A percentile compares a stretch with the other conserved stretches of the same genome.
Evolutionary conservation across 345 rosid genomes (phyloP).

Genomic region (Carallia pectinifolia): DNA sequence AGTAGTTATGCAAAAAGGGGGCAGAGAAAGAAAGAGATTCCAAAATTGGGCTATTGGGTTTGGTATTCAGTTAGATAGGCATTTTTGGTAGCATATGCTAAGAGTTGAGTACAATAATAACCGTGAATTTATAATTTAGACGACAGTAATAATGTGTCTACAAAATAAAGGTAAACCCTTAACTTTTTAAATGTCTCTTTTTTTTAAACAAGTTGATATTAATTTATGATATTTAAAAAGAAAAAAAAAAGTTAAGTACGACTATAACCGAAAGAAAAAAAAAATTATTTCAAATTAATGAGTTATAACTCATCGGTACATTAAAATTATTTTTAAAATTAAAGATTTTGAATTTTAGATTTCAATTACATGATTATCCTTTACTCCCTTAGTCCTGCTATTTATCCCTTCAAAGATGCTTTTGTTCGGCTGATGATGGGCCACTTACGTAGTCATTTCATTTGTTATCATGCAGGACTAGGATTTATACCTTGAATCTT

Average conservation of each 20-base stretch:
- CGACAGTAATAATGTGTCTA: no score
- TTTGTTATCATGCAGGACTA: conserved; percentile 33
- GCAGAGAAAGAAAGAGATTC: conserved; percentile 9
- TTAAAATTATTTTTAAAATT: no score
- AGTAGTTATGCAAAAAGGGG: conserved; percentile 18
- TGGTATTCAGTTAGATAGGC: conserved; percentile 1
- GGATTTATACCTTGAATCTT: conserved; percentile 43
- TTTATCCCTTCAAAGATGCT: conserved; percentile 52
- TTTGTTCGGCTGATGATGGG: conserved; percentile 44
- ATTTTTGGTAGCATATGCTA: conserved; percentile 30
- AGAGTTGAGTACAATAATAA: conserved; percentile 14
- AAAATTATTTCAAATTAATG: no score
- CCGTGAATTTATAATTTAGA: no score
- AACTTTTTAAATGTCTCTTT: no score
- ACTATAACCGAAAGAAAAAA: no score
- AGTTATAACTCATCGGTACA: no score
- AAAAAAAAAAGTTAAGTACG: conserved; percentile 1
- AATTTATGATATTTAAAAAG: conserved; percentile 1
- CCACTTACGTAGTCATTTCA: conserved; percentile 27
- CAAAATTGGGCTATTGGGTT: no score
- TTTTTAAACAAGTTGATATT: no score
- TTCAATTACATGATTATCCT: conserved; percentile 45
- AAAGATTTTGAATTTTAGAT: no score
- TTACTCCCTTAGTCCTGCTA: conserved; percentile 17
- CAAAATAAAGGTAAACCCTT: no score